A percentile compares a stretch with the other conserved stretches of the same genome.
Conservation (phyloP, 1,284 basidiomycete species). For the Neotropicomus parvogracilis region DNA sequence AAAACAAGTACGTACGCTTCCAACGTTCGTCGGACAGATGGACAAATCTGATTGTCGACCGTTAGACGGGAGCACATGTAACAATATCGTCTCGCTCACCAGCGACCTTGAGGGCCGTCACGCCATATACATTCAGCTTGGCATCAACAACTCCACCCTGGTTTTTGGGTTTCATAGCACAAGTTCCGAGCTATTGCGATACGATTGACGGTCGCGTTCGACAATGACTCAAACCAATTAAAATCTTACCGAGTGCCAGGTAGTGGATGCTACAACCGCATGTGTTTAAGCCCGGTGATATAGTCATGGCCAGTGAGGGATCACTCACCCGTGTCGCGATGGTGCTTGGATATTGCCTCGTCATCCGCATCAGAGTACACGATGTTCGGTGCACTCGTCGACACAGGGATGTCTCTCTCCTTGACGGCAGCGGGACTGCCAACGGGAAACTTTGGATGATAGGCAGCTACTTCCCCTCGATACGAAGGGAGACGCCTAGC, state of each 20-base stretch:
- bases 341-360: constrained; percentile 44
- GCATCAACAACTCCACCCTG: constrained; percentile 22
- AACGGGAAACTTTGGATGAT: constrained; percentile 48
- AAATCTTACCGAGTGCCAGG: constrained; percentile 53
- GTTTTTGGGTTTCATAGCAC: constrained; percentile 23
- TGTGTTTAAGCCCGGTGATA: too few species aligned
- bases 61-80: neutral
- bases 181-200: constrained; percentile 21
- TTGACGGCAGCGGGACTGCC: constrained; percentile 41
- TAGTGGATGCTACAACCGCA: constrained; percentile 38
- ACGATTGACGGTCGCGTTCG: neutral
- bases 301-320: neutral
- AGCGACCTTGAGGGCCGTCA: constrained; percentile 22
- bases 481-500: constrained; percentile 54
- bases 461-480: constrained; percentile 45
- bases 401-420: constrained; percentile 35
- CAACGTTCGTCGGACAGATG: constrained; percentile 23
- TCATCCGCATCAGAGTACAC: constrained; percentile 58
- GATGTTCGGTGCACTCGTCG: constrained; percentile 43
- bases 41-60: constrained; percentile 18
- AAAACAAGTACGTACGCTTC: constrained; percentile 11
- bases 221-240: neutral
- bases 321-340: constrained; percentile 31
- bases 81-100: constrained; percentile 9
- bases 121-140: constrained; percentile 20